Conservation (phyloP, 164 flowering plant species). For the Stephania cephalantha region DNA sequence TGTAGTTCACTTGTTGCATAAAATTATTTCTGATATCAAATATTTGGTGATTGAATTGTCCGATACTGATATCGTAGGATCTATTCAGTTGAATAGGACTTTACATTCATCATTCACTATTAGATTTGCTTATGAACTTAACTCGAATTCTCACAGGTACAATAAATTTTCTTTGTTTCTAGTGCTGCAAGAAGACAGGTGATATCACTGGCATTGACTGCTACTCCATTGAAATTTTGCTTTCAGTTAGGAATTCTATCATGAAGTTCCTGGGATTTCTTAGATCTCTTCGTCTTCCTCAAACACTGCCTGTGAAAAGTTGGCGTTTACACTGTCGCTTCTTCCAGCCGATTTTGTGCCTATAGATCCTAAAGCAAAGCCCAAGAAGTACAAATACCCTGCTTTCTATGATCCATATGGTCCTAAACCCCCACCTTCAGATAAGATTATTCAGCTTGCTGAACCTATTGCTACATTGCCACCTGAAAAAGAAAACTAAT, state of each 20-base stretch:
- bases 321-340: constrained; percentile 37
- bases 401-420: constrained; percentile 75
- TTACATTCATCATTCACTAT: too few relatives aligned
- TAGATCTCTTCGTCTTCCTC: constrained; percentile 20
- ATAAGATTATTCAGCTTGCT: constrained; percentile 62
- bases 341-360: constrained; percentile 65
- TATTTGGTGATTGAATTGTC: too few relatives aligned
- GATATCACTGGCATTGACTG: too few relatives aligned
- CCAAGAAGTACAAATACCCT: constrained; percentile 65
- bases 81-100: too few relatives aligned
- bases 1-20: too few relatives aligned
- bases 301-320: constrained; percentile 15
- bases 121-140: too few relatives aligned
- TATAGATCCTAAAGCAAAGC: constrained; percentile 59
- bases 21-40: too few relatives aligned
- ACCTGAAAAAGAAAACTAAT: constrained; percentile 55
- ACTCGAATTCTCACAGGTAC: too few relatives aligned
- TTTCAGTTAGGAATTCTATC: background rate
- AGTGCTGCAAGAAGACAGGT: too few relatives aligned
- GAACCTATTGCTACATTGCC: constrained; percentile 62
- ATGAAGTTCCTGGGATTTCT: constrained; percentile 41
- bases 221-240: background rate
- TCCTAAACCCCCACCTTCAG: constrained; percentile 72
- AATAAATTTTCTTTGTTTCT: too few relatives aligned
- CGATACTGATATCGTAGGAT: too few relatives aligned